A percentile compares a stretch with the other conserved stretches of the same genome.
These are phyloP conservation scores for Yamadazyma phyllophila DNA, from an alignment of 805 yeast genomes.

Conservation along the genomic window DNA sequence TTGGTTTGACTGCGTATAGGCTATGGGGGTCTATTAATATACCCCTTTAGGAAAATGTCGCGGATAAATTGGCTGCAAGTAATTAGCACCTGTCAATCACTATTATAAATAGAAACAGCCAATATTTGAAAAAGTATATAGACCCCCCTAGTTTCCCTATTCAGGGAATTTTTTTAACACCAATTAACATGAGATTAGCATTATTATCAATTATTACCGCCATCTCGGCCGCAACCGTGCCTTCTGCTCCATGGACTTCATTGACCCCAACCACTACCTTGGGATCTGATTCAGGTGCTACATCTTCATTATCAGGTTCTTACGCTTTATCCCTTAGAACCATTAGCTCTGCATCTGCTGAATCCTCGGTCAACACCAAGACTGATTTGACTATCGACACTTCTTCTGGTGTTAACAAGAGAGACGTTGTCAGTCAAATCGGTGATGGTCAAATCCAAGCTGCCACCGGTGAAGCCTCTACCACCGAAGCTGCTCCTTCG, in stretches of 20 bases:
- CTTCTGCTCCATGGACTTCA: constrained; percentile 25
- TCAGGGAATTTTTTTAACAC: constrained; percentile 5
- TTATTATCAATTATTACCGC: constrained; percentile 10
- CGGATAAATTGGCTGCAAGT: no score
- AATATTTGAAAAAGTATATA: background rate
- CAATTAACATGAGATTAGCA: constrained; percentile 8
- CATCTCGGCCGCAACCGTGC: constrained; percentile 22
- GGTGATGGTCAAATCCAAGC: constrained; percentile 49
- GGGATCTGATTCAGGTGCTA: constrained; percentile 20
- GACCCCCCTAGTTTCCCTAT: constrained; percentile 5
- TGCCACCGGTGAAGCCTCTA: constrained; percentile 20
- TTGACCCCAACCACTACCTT: constrained; percentile 30
- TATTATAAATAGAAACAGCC: no score
- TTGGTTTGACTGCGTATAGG: constrained; percentile 1
- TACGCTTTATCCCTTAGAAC: constrained; percentile 32
- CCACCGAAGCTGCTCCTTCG: constrained; percentile 20
- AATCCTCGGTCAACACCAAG: constrained; percentile 7
- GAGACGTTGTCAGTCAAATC: constrained; percentile 34
- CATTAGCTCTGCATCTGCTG: constrained; percentile 17
- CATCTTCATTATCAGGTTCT: constrained; percentile 26
- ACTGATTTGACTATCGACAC: constrained; percentile 4
- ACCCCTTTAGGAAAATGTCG: no score
- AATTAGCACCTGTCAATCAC: no score
- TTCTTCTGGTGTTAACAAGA: constrained; percentile 7
- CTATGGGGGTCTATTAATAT: background rate